These are phyloP conservation scores for Blastobotrys petasosporus DNA, from an alignment of 1,139 yeast species.

Conservation along the genomic window DNA sequence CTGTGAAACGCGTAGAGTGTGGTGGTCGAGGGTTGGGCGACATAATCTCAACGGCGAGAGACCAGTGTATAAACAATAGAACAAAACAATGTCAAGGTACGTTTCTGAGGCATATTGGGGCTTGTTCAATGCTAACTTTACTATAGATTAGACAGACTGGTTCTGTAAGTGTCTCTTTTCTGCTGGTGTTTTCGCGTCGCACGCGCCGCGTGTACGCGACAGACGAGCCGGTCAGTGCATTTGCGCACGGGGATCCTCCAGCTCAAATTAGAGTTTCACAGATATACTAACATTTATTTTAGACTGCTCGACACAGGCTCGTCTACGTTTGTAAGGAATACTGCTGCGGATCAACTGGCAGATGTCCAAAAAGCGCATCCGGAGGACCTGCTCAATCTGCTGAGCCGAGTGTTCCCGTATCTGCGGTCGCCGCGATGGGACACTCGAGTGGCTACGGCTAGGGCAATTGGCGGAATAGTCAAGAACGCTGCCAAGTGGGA, in stretches of 20 bases:
- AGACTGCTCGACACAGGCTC: constrained; percentile 78
- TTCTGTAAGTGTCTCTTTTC: constrained; percentile 25
- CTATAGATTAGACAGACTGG: constrained; percentile 36
- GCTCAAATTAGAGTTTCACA: not conserved
- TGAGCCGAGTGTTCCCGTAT: constrained; percentile 89
- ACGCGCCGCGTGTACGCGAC: not conserved
- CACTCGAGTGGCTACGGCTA: constrained; percentile 89
- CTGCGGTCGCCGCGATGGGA: constrained; percentile 87
- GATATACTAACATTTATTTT: constrained; percentile 7
- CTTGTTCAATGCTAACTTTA: not conserved
- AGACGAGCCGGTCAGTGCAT: no score
- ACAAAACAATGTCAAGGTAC: constrained; percentile 12
- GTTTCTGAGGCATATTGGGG: constrained; percentile 3
- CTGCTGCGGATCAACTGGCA: constrained; percentile 96
- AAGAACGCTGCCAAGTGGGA: constrained; percentile 77
- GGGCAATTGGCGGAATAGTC: constrained; percentile 92
- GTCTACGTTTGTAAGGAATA: constrained; percentile 84
- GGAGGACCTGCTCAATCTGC: constrained; percentile 75
- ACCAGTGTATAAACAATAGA: not conserved
- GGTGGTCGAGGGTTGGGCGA: no score
- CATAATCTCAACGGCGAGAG: not conserved
- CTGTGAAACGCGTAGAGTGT: not conserved
- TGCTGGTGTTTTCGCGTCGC: no score
- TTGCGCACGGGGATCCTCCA: no score
- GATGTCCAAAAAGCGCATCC: constrained; percentile 94